Evolutionary conservation across 2,329 filamentous ascomycete species (phyloP), one percentile per base, ranked within the genome.

Genomic region (Macrophomina phaseolina): DNA sequence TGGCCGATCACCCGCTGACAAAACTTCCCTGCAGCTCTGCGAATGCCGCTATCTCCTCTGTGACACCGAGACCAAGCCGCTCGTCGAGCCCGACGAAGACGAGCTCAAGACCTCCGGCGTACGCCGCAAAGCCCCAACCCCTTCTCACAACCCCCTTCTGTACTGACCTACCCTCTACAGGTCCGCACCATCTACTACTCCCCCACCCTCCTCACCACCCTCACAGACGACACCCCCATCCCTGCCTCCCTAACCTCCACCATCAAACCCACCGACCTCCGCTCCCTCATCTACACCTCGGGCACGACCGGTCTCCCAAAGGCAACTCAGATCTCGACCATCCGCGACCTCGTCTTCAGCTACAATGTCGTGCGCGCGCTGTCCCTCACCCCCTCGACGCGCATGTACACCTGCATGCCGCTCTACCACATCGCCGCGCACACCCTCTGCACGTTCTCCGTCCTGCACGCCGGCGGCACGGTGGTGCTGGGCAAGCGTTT

Each of bases 401-500:
- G 89, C 36, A 92, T 89, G 85, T 93, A 93, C 74, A 86, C 88
- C 73, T 91, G 90, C 76, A 93, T 93, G 90, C 91, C 87, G 0
- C 80, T 92, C 32, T 93, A 93, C 73, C 91, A 94, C 75, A 90
- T 90, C 14, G 93, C 91, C 0, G 91, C 90, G 4, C 79, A 80
- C 65, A 74, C 67, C 5, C 75, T 78, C 1, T 86, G 86, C 23
- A 87, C 90, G 36, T 82, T 81, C 4, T 82, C 85, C 32, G 60
- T 73, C 5, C 78, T 92, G 67, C 72, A 87, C 5, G 79, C 77
- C 3, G 85, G 87, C 2, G 69, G 84, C 9, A 88, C 88, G 0
- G 78, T 90, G 32, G 89, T 87, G 72, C 84, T 91, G 45, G 88
- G 87, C n/a, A 85, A 85, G 62, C 87, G 85, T 74, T 94, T 94